These are phyloP conservation scores for Pouteria glomerata DNA, from an alignment of 148 eudicot genomes.

Conservation along the genomic window DNA sequence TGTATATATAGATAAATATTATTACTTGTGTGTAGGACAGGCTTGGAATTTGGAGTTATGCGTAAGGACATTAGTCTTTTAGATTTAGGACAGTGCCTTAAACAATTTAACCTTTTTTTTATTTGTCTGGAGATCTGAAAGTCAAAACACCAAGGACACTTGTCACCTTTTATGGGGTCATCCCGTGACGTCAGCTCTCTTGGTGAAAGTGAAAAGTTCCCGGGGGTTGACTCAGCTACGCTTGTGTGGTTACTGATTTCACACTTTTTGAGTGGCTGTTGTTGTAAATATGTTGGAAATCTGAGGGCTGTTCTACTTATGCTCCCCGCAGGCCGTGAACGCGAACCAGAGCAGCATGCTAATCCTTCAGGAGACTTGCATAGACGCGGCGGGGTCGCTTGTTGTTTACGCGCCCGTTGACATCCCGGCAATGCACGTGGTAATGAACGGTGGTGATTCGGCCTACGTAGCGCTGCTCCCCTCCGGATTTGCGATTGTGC, in stretches of 20 bases:
- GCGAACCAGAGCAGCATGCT: constrained; percentile 88
- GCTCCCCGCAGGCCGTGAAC: constrained; percentile 53
- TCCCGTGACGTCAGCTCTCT: neutral
- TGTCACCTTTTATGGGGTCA: constrained; percentile 15
- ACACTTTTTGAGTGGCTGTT: too few relatives aligned
- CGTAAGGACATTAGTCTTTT: constrained; percentile 16
- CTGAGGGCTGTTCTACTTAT: constrained; percentile 9
- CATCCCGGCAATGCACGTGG: constrained; percentile 90
- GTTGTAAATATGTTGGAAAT: too few relatives aligned
- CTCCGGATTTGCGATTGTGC: constrained; percentile 79
- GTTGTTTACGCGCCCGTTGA: constrained; percentile 96
- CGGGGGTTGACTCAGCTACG: too few relatives aligned
- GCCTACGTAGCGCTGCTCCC: constrained; percentile 92
- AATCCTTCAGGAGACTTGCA: constrained; percentile 87
- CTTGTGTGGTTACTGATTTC: too few relatives aligned
- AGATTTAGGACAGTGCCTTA: constrained; percentile 9
- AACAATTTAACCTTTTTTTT: constrained; percentile 2
- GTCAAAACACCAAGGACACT: constrained; percentile 16
- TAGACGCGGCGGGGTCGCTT: constrained; percentile 80
- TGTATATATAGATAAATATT: neutral
- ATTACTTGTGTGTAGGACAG: too few relatives aligned
- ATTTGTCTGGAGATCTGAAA: constrained; percentile 12
- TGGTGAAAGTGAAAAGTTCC: too few relatives aligned
- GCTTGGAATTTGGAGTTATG: constrained; percentile 33
- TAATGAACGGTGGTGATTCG: constrained; percentile 95